Percentiles rank a stretch among this genome's conserved stretches.
These are phyloP conservation scores for Tephrocybe sp. DNA, from an alignment of 768 basidiomycete species.

Conservation along the genomic window DNA sequence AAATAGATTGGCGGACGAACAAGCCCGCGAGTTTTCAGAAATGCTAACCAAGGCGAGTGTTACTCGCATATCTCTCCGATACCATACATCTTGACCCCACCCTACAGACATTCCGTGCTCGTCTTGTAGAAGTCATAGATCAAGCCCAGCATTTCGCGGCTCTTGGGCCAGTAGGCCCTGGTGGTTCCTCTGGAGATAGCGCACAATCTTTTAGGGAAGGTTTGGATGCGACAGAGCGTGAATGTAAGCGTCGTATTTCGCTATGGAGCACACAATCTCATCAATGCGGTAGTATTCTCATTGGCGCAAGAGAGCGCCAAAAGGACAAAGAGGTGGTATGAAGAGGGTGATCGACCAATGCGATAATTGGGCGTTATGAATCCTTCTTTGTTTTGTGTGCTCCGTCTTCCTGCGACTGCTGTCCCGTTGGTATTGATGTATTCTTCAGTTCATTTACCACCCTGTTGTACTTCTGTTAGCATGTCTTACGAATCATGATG, in stretches of 20 bases:
- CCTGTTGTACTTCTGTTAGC: slow-evolving; percentile 37
- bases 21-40: slow-evolving; percentile 68
- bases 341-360: slow-evolving; percentile 57
- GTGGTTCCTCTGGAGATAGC: slow-evolving; percentile 48
- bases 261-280: slow-evolving; percentile 4
- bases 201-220: slow-evolving; percentile 86
- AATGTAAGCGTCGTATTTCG: slow-evolving; percentile 56
- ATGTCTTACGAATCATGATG: slow-evolving; percentile 1
- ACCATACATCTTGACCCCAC: not conserved
- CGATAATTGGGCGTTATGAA: slow-evolving; percentile 34
- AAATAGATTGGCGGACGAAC: slow-evolving; percentile 70
- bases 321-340: slow-evolving; percentile 82
- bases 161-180: slow-evolving; percentile 56
- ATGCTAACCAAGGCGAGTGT: slow-evolving; percentile 62
- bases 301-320: slow-evolving; percentile 82
- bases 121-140: slow-evolving; percentile 76
- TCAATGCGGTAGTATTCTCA: slow-evolving; percentile 65
- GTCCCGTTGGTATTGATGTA: slow-evolving; percentile 19
- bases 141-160: slow-evolving; percentile 88
- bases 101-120: slow-evolving; percentile 68
- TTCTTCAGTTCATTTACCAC: slow-evolving; percentile 62
- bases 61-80: not conserved
- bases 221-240: slow-evolving; percentile 88
- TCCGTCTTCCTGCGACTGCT: slow-evolving; percentile 14
- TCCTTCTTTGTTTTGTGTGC: slow-evolving; percentile 30